Conservation (phyloP, 306 rosid species). For the Sphenostylis stenocarpa region DNA sequence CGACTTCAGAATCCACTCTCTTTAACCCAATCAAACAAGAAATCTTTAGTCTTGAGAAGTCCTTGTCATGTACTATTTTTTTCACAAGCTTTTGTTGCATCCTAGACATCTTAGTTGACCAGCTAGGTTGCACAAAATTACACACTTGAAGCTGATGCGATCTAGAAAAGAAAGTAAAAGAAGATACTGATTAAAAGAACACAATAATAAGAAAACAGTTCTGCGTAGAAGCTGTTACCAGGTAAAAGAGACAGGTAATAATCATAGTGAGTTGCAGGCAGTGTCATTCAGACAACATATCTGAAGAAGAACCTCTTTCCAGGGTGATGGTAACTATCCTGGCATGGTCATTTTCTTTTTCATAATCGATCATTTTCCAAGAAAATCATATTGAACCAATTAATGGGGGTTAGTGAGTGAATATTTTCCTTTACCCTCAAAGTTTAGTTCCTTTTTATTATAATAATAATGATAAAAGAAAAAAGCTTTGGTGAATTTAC, state of each 20-base stretch:
- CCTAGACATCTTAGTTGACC: conserved; percentile 28
- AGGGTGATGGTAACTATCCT: conserved; percentile 17
- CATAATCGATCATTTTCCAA: not conserved
- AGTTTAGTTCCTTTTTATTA: conserved; percentile 36
- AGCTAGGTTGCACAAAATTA: conserved; percentile 21
- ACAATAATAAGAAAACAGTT: conserved; percentile 16
- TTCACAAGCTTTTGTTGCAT: conserved; percentile 23
- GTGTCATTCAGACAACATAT: conserved; percentile 5
- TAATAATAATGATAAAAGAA: not conserved
- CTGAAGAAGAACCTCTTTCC: conserved; percentile 10
- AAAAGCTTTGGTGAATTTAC: not conserved
- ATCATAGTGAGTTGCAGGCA: conserved; percentile 16
- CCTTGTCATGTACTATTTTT: conserved; percentile 23
- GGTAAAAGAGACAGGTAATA: conserved; percentile 12
- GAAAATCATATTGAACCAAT: conserved; percentile 27
- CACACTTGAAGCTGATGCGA: conserved; percentile 18
- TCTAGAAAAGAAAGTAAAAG: conserved; percentile 24
- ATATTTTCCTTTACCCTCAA: conserved; percentile 29
- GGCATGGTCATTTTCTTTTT: not conserved
- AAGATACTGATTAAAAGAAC: conserved; percentile 7
- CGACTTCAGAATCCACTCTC: conserved; percentile 16
- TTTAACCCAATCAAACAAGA: conserved; percentile 26
- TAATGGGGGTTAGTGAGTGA: conserved; percentile 26
- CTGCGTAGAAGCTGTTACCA: not conserved
- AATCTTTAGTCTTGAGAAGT: conserved; percentile 27